A percentile compares a stretch with the other conserved stretches of the same genome.
Evolutionary conservation across 129 eudicot species (phyloP).

Genomic region (Flaveria robusta): DNA sequence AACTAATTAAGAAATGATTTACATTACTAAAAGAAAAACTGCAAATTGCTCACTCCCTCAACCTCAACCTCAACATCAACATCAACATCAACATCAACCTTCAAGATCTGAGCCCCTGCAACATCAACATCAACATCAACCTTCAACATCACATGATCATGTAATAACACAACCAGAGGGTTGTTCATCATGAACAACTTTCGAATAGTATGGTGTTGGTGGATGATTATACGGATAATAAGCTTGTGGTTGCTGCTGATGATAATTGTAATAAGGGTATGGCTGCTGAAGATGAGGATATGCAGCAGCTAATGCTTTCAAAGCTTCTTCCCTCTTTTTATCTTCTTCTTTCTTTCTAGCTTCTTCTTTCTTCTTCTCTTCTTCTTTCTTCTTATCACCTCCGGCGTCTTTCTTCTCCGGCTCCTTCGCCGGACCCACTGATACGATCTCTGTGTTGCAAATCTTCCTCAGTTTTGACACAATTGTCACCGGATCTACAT

Average conservation of each 20-base stretch:
- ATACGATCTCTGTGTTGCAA: conserved; percentile 62
- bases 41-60: conserved; percentile 39
- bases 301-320: conserved; percentile 20
- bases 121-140: conserved; percentile 6
- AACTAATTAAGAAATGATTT: conserved; percentile 38
- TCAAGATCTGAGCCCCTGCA: conserved; percentile 40
- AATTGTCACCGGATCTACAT: conserved; percentile 66
- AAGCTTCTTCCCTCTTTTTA: conserved; percentile 43
- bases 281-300: not conserved
- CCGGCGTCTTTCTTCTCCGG: conserved; percentile 69
- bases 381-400: conserved; percentile 37
- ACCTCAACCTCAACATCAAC: conserved; percentile 14
- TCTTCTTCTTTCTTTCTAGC: conserved; percentile 38
- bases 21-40: conserved; percentile 18
- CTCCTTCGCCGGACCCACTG: conserved; percentile 90
- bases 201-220: conserved; percentile 36
- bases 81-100: conserved; percentile 7
- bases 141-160: conserved; percentile 37
- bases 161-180: conserved; percentile 64
- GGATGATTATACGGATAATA: conserved; percentile 37
- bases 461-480: conserved; percentile 71
- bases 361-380: conserved; percentile 48
- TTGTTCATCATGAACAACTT: conserved; percentile 57
- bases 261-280: conserved; percentile 32
- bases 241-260: conserved; percentile 27